Evolutionary conservation across 495 filamentous ascomycete genomes (phyloP).

Genomic region (Physcia stellaris): DNA sequence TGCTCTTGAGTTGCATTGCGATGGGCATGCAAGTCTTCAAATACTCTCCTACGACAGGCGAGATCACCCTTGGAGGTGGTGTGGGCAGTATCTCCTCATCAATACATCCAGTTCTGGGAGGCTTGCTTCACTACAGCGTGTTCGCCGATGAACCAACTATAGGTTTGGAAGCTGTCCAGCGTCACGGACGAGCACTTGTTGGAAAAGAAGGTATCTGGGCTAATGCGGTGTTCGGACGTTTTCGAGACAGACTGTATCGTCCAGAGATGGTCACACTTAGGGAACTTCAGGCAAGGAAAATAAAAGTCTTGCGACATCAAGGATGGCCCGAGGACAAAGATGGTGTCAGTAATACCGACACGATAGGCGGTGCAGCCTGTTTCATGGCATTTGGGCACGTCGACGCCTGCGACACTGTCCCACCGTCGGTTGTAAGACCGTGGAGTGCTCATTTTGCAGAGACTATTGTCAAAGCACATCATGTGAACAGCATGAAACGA

Average conservation of each 20-base stretch:
- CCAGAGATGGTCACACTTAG: neutral
- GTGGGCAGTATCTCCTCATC: conserved; percentile 4
- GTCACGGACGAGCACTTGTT: conserved; percentile 4
- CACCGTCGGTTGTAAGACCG: conserved; percentile 3
- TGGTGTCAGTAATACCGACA: conserved; percentile 1
- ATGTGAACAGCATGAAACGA: neutral
- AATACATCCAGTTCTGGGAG: conserved; percentile 6
- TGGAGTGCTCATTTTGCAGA: conserved; percentile 8
- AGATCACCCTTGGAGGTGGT: conserved; percentile 2
- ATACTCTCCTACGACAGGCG: conserved; percentile 4
- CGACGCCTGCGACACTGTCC: conserved; percentile 1
- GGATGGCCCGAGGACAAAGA: too few relatives aligned
- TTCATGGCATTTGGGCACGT: conserved; percentile 10
- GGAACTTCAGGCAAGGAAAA: neutral
- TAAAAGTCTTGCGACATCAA: neutral
- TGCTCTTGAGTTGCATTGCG: conserved; percentile 7
- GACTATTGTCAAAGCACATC: conserved; percentile 5
- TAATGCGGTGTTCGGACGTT: conserved; percentile 7
- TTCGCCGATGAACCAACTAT: conserved; percentile 1
- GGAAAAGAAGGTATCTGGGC: conserved; percentile 5
- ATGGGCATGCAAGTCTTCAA: conserved; percentile 11
- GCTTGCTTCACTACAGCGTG: conserved; percentile 7
- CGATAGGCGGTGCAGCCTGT: conserved; percentile 6
- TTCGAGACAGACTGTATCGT: conserved; percentile 3
- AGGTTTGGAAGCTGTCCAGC: neutral